Evolutionary conservation across 352 stramenopile genomes (phyloP), one percentile per base, ranked within the genome.

Genomic region (Phytophthora parvispora): DNA sequence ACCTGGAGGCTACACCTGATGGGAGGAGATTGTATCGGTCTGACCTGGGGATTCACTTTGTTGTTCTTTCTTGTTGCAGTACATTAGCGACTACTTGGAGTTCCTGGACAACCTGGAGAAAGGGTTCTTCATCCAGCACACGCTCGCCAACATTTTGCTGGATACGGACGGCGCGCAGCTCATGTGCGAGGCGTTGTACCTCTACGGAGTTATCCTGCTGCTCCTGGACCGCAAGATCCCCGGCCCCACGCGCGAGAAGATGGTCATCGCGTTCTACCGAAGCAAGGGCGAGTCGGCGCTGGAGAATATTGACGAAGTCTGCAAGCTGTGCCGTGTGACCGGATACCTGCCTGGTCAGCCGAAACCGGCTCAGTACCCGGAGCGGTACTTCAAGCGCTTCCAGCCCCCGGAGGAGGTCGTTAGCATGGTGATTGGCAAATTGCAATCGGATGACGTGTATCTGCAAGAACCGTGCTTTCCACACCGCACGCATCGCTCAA

Each of bases 51-150:
- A n/a, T n/a, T n/a, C n/a, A n/a, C n/a, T n/a, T 50, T 16, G 6
- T 50, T 56, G 4, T 72, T 24, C 2, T 38, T 4, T 40, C 6
- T 24, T 27, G 7, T 27, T 22, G 34, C 18, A 97, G 84, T 99
- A 99, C 72, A 83, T 98, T 38, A 87, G 80, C 62, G 93, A 98
- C 70, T 95, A 98, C 63, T 81, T 97, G 67, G 80, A 94, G 70
- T 99, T 98, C 71, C 74, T 97, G 32, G 83, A 96, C 60, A 91
- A 99, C 72, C 77, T 99, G 40, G 88, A 95, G 62, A 91, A 92
- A 47, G 97, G 97, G 0, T 99, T 97, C 67, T 99, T 98, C 72
- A 98, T 99, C 69, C 94, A 98, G 64, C 94, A 99, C 75, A 98
- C 95, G 20, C 77, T 98, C 34, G 95, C 98, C 42, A 97, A 94